Percentiles rank a stretch among this genome's conserved stretches.
phyloP scores from a whole-genome alignment of 805 yeast genomes.

The Middelhovenomyces tepae region DNA sequence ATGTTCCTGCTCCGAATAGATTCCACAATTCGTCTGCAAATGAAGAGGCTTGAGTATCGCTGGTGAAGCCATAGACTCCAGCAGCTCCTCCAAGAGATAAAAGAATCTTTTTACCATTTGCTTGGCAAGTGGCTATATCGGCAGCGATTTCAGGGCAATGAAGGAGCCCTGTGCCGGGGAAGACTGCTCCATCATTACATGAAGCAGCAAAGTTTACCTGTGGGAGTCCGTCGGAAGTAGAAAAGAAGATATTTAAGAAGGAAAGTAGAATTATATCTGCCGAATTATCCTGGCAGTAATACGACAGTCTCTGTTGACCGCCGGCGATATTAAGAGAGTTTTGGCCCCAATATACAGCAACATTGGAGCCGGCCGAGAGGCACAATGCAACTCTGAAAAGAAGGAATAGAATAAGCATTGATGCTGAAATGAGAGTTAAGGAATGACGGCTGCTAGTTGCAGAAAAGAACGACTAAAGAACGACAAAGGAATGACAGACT shows the following conservation, averaged over 20 bases:
- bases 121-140: constrained; percentile 68
- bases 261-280: constrained; percentile 63
- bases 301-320: constrained; percentile 33
- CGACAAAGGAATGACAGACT: too few species aligned
- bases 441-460: too few species aligned
- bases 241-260: constrained; percentile 54
- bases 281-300: constrained; percentile 54
- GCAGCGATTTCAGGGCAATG: constrained; percentile 40
- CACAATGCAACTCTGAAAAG: too few species aligned
- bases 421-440: too few species aligned
- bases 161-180: constrained; percentile 30
- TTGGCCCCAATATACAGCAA: constrained; percentile 89
- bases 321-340: constrained; percentile 46
- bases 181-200: constrained; percentile 26
- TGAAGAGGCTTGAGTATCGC: constrained; percentile 37
- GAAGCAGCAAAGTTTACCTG: constrained; percentile 52
- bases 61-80: constrained; percentile 43
- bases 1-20: constrained; percentile 38
- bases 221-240: constrained; percentile 23
- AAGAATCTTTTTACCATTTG: constrained; percentile 58
- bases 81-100: constrained; percentile 53
- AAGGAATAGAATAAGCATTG: too few species aligned
- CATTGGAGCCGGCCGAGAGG: constrained; percentile 38
- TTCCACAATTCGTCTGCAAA: constrained; percentile 39
- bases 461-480: too few species aligned